Conservation (phyloP, 768 basidiomycete genomes). For the Tricholomella constricta region DNA sequence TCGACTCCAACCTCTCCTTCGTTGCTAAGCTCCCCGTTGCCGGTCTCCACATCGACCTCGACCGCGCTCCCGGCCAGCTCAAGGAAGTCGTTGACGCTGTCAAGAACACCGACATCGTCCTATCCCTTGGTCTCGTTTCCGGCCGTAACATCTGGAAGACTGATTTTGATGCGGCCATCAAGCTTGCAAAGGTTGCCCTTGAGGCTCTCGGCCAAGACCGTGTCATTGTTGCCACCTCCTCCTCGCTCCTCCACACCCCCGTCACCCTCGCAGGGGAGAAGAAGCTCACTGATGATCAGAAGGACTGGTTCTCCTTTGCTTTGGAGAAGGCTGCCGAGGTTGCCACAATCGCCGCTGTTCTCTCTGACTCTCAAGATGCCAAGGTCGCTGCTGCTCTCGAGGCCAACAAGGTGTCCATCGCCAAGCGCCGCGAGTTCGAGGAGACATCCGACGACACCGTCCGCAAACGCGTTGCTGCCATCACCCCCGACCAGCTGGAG, state of each 20-base stretch:
- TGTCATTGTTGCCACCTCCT: conserved; percentile 93
- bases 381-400: conserved; percentile 74
- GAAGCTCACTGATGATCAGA: conserved; percentile 84
- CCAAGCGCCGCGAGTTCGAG: conserved; percentile 95
- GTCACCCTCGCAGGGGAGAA: conserved; percentile 93
- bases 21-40: conserved; percentile 90
- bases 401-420: conserved; percentile 87
- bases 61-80: conserved; percentile 90
- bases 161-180: conserved; percentile 83
- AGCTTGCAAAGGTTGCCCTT: conserved; percentile 82
- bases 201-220: conserved; percentile 82
- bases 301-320: conserved; percentile 99
- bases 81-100: conserved; percentile 78
- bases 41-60: conserved; percentile 95
- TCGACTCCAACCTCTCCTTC: conserved; percentile 88
- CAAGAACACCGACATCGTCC: conserved; percentile 76
- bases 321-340: conserved; percentile 95
- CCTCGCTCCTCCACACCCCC: conserved; percentile 97
- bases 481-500: conserved; percentile 82
- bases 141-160: conserved; percentile 99
- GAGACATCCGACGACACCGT: conserved; percentile 89
- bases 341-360: conserved; percentile 77
- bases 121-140: conserved; percentile 95
- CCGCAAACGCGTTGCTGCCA: conserved; percentile 91
- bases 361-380: conserved; percentile 83